Evolutionary conservation across 352 stramenopile genomes (phyloP).

Genomic region (Aphanomyces invadans): DNA sequence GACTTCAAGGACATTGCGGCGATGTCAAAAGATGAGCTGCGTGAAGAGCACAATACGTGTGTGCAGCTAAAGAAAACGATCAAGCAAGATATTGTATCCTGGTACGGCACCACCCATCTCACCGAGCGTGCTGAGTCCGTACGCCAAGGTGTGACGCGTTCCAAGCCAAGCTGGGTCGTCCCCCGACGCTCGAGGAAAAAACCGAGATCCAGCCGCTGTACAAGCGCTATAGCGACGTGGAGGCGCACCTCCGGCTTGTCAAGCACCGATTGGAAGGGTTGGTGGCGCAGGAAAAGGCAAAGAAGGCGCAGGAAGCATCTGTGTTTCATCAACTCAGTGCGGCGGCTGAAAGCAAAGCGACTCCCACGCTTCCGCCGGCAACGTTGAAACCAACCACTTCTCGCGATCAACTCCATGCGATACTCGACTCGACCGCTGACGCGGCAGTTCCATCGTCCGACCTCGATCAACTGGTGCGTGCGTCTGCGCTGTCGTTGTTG

Average conservation of each 20-base stretch:
- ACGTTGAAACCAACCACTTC: neutral
- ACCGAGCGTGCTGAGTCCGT: no score
- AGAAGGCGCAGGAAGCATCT: neutral
- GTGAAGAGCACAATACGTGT: constrained; percentile 6
- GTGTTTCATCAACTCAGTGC: neutral
- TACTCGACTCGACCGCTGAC: neutral
- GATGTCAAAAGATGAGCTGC: constrained; percentile 19
- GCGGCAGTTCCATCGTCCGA: neutral
- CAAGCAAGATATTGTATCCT: constrained; percentile 22
- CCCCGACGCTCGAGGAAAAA: constrained; percentile 19
- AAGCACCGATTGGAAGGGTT: constrained; percentile 5
- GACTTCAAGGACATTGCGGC: constrained; percentile 10
- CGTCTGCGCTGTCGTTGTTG: neutral
- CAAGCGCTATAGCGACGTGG: constrained; percentile 24
- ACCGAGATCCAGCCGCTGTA: constrained; percentile 22
- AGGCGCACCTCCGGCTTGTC: constrained; percentile 5
- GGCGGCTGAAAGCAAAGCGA: neutral
- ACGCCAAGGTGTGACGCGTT: constrained; percentile 22
- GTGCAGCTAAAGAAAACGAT: constrained; percentile 12
- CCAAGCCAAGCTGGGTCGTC: constrained; percentile 16
- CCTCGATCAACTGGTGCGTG: constrained; percentile 1
- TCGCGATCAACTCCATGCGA: neutral
- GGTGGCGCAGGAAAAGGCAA: constrained; percentile 3
- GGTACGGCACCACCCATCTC: no score
- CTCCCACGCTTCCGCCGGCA: neutral